Conservation (phyloP, 164 flowering plant genomes). For the Taxillus chinensis region DNA sequence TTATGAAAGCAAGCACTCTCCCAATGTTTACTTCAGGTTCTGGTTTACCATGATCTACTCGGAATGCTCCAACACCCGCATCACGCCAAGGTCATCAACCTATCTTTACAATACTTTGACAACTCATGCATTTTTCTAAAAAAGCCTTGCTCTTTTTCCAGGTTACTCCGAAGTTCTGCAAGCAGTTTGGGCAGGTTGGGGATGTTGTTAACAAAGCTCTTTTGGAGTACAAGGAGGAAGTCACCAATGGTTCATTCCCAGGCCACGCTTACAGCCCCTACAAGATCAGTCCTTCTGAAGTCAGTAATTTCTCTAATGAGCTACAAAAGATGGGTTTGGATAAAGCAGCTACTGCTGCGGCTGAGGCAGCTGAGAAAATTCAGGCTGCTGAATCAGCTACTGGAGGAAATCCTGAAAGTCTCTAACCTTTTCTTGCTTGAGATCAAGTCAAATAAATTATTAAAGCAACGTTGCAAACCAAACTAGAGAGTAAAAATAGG, state of each 20-base stretch:
- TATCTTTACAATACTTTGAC: neutral
- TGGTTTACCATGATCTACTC: slow-evolving; percentile 90
- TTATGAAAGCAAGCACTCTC: too few relatives aligned
- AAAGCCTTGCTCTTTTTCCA: slow-evolving; percentile 16
- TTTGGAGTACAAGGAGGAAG: slow-evolving; percentile 78
- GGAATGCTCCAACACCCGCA: slow-evolving; percentile 97
- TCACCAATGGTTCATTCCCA: slow-evolving; percentile 65
- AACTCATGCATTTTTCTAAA: too few relatives aligned
- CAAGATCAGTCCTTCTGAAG: slow-evolving; percentile 44
- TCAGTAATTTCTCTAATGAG: slow-evolving; percentile 43
- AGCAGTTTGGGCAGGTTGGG: slow-evolving; percentile 71
- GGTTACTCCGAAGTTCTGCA: slow-evolving; percentile 95
- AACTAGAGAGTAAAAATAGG: too few relatives aligned
- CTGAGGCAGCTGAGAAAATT: slow-evolving; percentile 51
- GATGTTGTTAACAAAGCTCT: slow-evolving; percentile 74
- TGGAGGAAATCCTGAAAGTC: neutral
- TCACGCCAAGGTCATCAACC: slow-evolving; percentile 69
- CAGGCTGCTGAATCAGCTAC: slow-evolving; percentile 8
- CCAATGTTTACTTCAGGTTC: slow-evolving; percentile 40
- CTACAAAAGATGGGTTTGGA: slow-evolving; percentile 59
- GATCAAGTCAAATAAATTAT: too few relatives aligned
- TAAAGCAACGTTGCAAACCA: too few relatives aligned
- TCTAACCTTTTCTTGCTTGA: too few relatives aligned
- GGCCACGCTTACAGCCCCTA: slow-evolving; percentile 69
- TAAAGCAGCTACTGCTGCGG: slow-evolving; percentile 74